Evolutionary conservation across 2,329 filamentous ascomycete genomes (phyloP), one percentile per base, ranked within the genome.

Genomic region (Raffaelea deltoideospora): DNA sequence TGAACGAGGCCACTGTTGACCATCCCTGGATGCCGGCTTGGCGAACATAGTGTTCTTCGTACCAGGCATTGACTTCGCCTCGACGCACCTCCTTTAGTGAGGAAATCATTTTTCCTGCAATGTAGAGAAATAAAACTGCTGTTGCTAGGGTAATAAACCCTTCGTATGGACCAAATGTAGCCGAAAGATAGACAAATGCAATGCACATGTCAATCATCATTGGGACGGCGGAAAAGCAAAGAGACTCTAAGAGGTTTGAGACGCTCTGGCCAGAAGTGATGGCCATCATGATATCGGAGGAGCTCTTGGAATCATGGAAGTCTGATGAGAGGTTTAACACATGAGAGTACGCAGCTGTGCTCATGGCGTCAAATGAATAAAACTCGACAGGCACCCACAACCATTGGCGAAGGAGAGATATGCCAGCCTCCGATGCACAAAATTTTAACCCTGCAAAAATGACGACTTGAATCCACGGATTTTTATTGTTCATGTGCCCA

Each of bases 131-230:
- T 4, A 74, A 55, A 10, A 68, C 58, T 6, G 67, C 65, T 1
- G 70, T 74, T 6, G 69, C 67, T 28, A 76, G 56, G 4, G 71
- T 72, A 43, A 76, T 76, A 34, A 77, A 64, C 13, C 70, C 69
- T 50, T 77, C 72, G 44, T 76, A 76, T 0, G 70, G 64, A 3
- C 69, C 70, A 43, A 75, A 71, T 4, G 60, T 68, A 39, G 67
- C 52, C 2, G 72, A 70, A 21, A 79, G 60, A 43, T 77, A 78
- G 18, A 68, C 55, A 28, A 75, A 65, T 5, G 74, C 74, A 22
- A 77, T 58, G 5, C 58, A 50, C 50, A 78, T 60, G 49, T 79
- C 73, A 35, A 74, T 63, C 3, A 78, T 47, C 64, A 72, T 73
- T 3, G 73, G 72, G 5, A 71, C 53, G 7, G 72, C 64, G 21